phyloP scores from a whole-genome alignment of 1,284 basidiomycete species.

The Exobasidium rhododendri region DNA sequence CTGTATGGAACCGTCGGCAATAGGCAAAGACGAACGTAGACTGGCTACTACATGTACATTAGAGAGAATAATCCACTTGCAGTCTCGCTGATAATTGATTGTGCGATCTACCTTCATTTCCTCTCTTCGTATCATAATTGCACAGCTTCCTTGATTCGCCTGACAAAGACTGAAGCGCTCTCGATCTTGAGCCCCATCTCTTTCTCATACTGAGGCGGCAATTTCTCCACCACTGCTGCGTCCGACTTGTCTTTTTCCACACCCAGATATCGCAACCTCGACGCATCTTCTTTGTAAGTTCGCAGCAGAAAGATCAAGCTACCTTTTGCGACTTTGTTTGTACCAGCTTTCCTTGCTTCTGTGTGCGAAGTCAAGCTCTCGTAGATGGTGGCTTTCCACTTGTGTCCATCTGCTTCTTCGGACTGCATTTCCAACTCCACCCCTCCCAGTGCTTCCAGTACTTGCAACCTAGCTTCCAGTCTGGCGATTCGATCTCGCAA shows the following conservation, averaged over 20 bases:
- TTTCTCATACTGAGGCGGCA: conserved; percentile 1
- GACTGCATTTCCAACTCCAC: not conserved
- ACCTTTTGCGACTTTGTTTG: not conserved
- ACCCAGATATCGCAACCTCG: conserved; percentile 7
- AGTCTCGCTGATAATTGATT: not conserved
- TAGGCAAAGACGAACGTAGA: not conserved
- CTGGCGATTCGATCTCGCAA: not conserved
- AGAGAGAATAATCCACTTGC: not conserved
- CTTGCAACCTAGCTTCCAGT: not conserved
- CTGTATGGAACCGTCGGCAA: not conserved
- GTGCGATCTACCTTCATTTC: not conserved
- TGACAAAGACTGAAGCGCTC: conserved; percentile 8
- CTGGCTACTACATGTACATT: not conserved
- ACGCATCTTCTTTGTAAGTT: not conserved
- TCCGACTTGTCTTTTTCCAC: not conserved
- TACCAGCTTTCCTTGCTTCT: not conserved
- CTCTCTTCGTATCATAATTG: not conserved
- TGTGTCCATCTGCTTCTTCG: not conserved
- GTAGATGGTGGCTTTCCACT: conserved; percentile 6
- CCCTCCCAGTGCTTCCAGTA: not conserved
- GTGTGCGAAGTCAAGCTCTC: not conserved
- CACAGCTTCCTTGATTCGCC: not conserved
- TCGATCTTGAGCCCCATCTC: conserved; percentile 11
- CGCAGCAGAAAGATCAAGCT: not conserved
- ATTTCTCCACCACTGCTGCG: not conserved